These are phyloP conservation scores for Dissophora globulifera DNA, from an alignment of 192 early-diverging fungal species.

Conservation along the genomic window DNA sequence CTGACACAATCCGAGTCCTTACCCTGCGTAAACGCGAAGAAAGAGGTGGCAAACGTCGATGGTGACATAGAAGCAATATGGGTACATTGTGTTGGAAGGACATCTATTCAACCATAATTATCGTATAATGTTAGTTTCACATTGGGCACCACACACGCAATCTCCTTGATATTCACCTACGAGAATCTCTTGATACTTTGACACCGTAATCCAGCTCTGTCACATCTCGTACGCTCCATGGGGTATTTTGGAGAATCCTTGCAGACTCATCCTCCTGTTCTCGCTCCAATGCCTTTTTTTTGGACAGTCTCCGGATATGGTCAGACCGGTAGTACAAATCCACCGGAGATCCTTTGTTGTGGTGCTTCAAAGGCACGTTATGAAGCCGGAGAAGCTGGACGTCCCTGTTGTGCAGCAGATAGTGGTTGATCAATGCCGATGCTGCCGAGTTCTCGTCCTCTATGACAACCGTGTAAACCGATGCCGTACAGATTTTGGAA, in stretches of 20 bases:
- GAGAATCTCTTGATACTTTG: background rate
- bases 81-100: constrained; percentile 20
- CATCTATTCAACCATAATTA: no score
- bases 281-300: background rate
- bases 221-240: background rate
- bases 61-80: constrained; percentile 34
- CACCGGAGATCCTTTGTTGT: background rate
- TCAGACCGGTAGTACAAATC: constrained; percentile 30
- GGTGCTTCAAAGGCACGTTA: background rate
- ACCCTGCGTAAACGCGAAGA: constrained; percentile 5
- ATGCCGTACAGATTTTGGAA: constrained; percentile 28
- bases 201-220: constrained; percentile 10
- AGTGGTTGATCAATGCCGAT: constrained; percentile 29
- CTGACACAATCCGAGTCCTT: no score
- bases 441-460: constrained; percentile 17
- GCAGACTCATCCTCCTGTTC: background rate
- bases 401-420: constrained; percentile 26
- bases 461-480: constrained; percentile 23
- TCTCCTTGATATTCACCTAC: constrained; percentile 2
- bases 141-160: no score
- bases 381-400: constrained; percentile 23
- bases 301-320: constrained; percentile 5
- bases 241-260: constrained; percentile 11
- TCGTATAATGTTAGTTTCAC: no score
- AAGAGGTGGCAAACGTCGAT: constrained; percentile 17